A percentile compares a stretch with the other conserved stretches of the same genome.
These are phyloP conservation scores for Zasmidium angulare DNA, from an alignment of 2,329 filamentous ascomycete species.

Conservation along the genomic window DNA sequence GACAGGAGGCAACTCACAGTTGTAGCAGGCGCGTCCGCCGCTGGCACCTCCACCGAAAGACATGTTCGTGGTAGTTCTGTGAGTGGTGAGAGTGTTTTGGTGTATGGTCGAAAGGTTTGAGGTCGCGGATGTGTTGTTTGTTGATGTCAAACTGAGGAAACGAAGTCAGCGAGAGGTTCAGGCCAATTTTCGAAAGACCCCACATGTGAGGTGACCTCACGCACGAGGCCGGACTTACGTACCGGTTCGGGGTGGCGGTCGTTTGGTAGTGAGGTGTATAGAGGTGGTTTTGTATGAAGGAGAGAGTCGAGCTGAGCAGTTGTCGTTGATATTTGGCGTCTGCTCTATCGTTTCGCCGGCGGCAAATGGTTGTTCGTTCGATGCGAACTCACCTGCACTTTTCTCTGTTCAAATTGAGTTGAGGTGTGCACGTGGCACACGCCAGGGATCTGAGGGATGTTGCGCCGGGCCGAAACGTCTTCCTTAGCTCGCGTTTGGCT, in stretches of 20 bases:
- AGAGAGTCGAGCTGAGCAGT: background rate
- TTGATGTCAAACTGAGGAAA: background rate
- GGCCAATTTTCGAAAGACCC: background rate
- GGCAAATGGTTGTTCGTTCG: background rate
- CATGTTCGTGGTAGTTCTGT: slow-evolving; percentile 10
- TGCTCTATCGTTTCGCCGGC: background rate
- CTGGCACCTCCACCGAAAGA: slow-evolving; percentile 5
- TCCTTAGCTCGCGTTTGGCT: too few species aligned
- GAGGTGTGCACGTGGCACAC: too few species aligned
- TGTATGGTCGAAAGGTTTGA: background rate
- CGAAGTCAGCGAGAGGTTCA: background rate
- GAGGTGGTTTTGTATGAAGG: background rate
- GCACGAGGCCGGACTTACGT: background rate
- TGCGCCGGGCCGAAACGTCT: too few species aligned
- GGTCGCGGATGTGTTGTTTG: background rate
- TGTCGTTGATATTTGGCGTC: background rate
- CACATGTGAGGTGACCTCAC: background rate
- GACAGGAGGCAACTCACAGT: slow-evolving; percentile 48
- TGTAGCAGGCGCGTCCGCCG: slow-evolving; percentile 57
- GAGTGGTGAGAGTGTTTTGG: slow-evolving; percentile 2
- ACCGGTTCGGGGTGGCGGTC: background rate
- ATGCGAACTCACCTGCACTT: background rate
- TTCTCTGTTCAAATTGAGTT: too few species aligned
- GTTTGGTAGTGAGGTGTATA: background rate
- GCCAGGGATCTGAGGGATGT: too few species aligned